phyloP scores from a whole-genome alignment of 306 rosid species.

The Trichosanthes truncata region DNA sequence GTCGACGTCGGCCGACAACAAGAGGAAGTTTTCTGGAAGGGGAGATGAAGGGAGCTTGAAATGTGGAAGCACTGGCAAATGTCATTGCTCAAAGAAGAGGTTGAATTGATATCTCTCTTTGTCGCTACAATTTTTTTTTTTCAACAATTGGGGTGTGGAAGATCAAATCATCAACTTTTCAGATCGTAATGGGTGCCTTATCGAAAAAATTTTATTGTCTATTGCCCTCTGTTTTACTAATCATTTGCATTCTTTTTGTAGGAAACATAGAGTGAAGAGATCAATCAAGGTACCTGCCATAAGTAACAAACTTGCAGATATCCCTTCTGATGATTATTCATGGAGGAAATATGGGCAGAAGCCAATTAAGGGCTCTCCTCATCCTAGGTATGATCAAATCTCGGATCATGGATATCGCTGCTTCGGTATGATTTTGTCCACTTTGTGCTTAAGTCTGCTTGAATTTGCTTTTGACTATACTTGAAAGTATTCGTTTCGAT shows the following conservation, averaged over 20 bases:
- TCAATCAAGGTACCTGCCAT: constrained; percentile 96
- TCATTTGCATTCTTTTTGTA: constrained; percentile 19
- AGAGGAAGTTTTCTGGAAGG: constrained; percentile 76
- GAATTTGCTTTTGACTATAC: neutral
- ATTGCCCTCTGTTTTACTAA: neutral
- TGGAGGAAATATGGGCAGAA: constrained; percentile 99
- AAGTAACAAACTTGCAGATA: constrained; percentile 96
- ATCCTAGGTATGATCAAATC: constrained; percentile 60
- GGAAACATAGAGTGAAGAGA: constrained; percentile 91
- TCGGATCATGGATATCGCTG: neutral
- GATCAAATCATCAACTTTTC: neutral
- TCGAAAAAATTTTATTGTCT: neutral
- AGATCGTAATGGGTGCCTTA: neutral
- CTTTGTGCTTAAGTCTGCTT: neutral
- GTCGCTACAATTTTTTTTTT: neutral
- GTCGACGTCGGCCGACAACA: constrained; percentile 66
- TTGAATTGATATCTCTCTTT: constrained; percentile 17
- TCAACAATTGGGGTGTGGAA: neutral
- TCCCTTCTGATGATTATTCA: constrained; percentile 96
- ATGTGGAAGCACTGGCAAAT: constrained; percentile 81
- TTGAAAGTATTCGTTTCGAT: neutral
- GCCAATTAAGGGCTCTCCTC: constrained; percentile 99
- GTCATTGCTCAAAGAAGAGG: constrained; percentile 99
- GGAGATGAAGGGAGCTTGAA: constrained; percentile 86
- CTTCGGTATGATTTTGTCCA: neutral